A percentile compares a stretch with the other conserved stretches of the same genome.
Conservation (phyloP, 352 stramenopile genomes). For the Plasmopara muralis region DNA sequence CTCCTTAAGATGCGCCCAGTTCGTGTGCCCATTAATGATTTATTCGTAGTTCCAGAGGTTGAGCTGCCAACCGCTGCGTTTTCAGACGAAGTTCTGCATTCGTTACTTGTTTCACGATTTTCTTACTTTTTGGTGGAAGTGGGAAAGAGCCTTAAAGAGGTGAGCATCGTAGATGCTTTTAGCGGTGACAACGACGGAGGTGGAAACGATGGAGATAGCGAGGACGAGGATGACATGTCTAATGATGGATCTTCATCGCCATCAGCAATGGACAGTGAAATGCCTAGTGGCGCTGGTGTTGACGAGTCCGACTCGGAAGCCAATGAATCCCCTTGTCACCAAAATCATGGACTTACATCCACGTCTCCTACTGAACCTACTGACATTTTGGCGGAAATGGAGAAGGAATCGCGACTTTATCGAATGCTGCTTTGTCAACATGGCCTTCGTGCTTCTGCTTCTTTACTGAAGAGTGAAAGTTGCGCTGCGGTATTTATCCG, state of each 20-base stretch:
- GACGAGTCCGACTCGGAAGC: slow-evolving; percentile 64
- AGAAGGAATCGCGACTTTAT: slow-evolving; percentile 69
- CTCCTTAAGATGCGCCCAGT: slow-evolving; percentile 55
- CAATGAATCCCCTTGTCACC: slow-evolving; percentile 24
- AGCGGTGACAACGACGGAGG: slow-evolving; percentile 30
- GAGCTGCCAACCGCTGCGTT: slow-evolving; percentile 62
- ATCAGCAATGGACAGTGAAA: slow-evolving; percentile 70
- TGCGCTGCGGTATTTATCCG: slow-evolving; percentile 63
- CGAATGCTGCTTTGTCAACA: slow-evolving; percentile 77
- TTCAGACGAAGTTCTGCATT: slow-evolving; percentile 57
- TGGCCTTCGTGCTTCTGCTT: slow-evolving; percentile 58
- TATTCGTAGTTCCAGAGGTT: slow-evolving; percentile 70
- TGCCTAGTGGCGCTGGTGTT: slow-evolving; percentile 30
- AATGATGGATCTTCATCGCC: slow-evolving; percentile 75
- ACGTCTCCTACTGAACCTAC: slow-evolving; percentile 31
- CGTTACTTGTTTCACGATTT: slow-evolving; percentile 64
- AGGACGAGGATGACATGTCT: slow-evolving; percentile 86
- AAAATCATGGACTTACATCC: slow-evolving; percentile 12
- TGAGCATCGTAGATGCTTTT: slow-evolving; percentile 40
- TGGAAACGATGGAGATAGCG: slow-evolving; percentile 44
- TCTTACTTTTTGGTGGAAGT: slow-evolving; percentile 75
- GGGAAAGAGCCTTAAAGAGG: slow-evolving; percentile 56
- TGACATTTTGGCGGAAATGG: slow-evolving; percentile 57
- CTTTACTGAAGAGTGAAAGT: slow-evolving; percentile 60
- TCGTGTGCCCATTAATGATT: slow-evolving; percentile 76